Percentiles rank a stretch among this genome's conserved stretches.
Conservation (phyloP, 805 yeast genomes). For the Nematodospora valgi region DNA sequence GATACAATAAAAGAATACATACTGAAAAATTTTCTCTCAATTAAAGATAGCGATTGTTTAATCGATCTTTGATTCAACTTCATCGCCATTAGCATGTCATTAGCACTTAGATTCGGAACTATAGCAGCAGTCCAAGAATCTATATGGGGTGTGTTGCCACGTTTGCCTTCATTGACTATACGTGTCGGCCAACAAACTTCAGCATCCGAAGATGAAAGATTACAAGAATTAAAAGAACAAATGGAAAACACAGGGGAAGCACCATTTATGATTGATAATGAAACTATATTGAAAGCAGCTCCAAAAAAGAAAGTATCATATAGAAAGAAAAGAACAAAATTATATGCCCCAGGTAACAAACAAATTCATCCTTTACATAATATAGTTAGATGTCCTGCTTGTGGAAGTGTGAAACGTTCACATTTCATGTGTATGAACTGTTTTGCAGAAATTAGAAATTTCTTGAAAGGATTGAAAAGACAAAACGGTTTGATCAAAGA, state of each 20-base stretch:
- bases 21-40: constrained; percentile 1
- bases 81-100: no score
- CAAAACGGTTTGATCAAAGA: constrained; percentile 13
- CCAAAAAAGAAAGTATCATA: constrained; percentile 94
- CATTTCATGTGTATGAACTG: constrained; percentile 93
- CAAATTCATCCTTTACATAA: constrained; percentile 73
- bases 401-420: constrained; percentile 88
- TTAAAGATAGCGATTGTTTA: background rate
- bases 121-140: constrained; percentile 10
- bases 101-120: constrained; percentile 20
- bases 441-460: constrained; percentile 71
- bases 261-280: constrained; percentile 55
- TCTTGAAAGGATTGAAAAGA: constrained; percentile 58
- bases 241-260: constrained; percentile 31
- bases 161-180: constrained; percentile 13
- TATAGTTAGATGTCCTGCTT: constrained; percentile 88
- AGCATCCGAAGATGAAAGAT: constrained; percentile 14
- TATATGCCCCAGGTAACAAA: constrained; percentile 78
- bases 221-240: constrained; percentile 37
- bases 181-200: background rate
- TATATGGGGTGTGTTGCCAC: constrained; percentile 11
- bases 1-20: background rate
- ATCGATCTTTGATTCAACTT: no score
- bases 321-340: constrained; percentile 78
- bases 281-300: constrained; percentile 73